These are phyloP conservation scores for Volvariella surrecta DNA, from an alignment of 1,284 basidiomycete genomes.

Conservation along the genomic window DNA sequence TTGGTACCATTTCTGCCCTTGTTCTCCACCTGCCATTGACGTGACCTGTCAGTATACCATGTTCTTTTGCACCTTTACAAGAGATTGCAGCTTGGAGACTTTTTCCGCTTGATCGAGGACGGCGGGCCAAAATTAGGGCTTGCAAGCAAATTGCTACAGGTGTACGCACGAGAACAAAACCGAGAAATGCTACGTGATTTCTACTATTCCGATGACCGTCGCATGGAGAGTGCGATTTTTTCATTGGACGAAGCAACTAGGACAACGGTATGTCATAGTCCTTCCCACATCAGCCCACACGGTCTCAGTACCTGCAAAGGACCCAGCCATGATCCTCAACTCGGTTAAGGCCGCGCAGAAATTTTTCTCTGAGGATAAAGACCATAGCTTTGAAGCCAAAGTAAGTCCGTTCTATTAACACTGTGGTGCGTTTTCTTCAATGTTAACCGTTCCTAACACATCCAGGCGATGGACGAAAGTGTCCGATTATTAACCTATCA, in stretches of 20 bases:
- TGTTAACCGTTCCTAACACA: neutral
- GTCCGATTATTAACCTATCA: slow-evolving; percentile 72
- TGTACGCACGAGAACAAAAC: slow-evolving; percentile 87
- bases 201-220: slow-evolving; percentile 95
- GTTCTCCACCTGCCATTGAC: neutral
- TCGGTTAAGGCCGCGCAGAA: slow-evolving; percentile 81
- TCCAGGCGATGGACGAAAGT: slow-evolving; percentile 86
- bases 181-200: slow-evolving; percentile 90
- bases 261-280: slow-evolving; percentile 39
- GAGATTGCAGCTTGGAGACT: slow-evolving; percentile 80
- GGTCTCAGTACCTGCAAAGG: slow-evolving; percentile 31
- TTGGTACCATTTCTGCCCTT: slow-evolving; percentile 46
- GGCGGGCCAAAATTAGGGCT: slow-evolving; percentile 66
- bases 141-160: slow-evolving; percentile 73
- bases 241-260: slow-evolving; percentile 75
- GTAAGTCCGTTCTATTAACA: slow-evolving; percentile 28
- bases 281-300: slow-evolving; percentile 1
- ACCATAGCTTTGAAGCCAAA: slow-evolving; percentile 84
- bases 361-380: slow-evolving; percentile 92
- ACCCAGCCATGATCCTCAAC: slow-evolving; percentile 59
- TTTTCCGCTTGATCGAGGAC: slow-evolving; percentile 93
- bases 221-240: slow-evolving; percentile 85
- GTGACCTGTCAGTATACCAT: slow-evolving; percentile 63
- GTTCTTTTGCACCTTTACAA: slow-evolving; percentile 83
- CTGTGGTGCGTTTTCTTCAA: slow-evolving; percentile 1